These are phyloP conservation scores for Lodderomyces pseudojiufengensis DNA, from an alignment of 1,139 yeast species.

Conservation along the genomic window DNA sequence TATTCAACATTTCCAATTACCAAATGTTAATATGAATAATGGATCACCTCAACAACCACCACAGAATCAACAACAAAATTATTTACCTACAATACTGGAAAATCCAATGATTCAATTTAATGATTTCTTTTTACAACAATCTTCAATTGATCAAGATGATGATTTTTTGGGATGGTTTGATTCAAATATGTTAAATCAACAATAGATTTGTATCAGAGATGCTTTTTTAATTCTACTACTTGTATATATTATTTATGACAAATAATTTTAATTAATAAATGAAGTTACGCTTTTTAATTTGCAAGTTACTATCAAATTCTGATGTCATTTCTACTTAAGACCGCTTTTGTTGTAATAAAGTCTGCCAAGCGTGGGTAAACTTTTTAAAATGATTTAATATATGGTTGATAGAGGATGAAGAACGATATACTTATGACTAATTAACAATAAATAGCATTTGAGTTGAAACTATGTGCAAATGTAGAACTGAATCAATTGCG, in stretches of 20 bases:
- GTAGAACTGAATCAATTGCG: no score
- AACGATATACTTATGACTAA: no score
- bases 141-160: constrained; percentile 72
- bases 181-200: constrained; percentile 38
- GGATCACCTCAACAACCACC: background rate
- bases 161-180: constrained; percentile 97
- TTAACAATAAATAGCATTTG: no score
- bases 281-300: no score
- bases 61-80: constrained; percentile 8
- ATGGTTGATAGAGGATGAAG: no score
- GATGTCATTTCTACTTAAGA: no score
- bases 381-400: no score
- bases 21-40: constrained; percentile 1
- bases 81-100: constrained; percentile 13
- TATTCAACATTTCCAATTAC: constrained; percentile 11
- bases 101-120: constrained; percentile 34
- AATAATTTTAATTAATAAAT: no score
- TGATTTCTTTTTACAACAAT: constrained; percentile 71
- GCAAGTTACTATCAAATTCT: no score
- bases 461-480: background rate
- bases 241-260: constrained; percentile 1
- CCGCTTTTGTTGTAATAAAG: no score
- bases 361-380: no score
- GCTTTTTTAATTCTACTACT: background rate
- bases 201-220: constrained; percentile 1